A percentile compares a stretch with the other conserved stretches of the same genome.
phyloP scores from a whole-genome alignment of 495 filamentous ascomycete genomes.

The Hyaloscypha finlandica region DNA sequence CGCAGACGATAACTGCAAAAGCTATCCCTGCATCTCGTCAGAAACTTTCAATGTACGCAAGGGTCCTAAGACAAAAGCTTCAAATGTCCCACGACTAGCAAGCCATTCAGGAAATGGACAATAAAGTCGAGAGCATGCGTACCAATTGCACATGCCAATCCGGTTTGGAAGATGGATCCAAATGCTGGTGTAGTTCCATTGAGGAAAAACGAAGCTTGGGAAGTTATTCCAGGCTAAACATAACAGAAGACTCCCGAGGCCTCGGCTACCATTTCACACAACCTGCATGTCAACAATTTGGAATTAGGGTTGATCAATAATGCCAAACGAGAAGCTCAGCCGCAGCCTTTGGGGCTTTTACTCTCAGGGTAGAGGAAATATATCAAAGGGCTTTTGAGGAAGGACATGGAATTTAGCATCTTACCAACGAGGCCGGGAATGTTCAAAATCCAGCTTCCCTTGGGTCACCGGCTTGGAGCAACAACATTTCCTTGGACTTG shows the following conservation, averaged over 20 bases:
- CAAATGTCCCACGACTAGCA: not conserved
- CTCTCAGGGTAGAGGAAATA: not conserved
- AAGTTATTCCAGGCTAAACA: slow-evolving; percentile 51
- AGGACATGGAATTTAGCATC: not conserved
- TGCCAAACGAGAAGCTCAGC: too few relatives aligned
- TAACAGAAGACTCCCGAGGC: slow-evolving; percentile 55
- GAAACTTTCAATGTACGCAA: not conserved
- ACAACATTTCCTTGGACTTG: slow-evolving; percentile 50
- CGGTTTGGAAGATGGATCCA: slow-evolving; percentile 50
- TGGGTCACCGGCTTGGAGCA: slow-evolving; percentile 45
- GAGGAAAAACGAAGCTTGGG: slow-evolving; percentile 47
- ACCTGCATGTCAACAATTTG: slow-evolving; percentile 30
- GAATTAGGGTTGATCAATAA: slow-evolving; percentile 44
- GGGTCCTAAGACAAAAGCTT: too few relatives aligned
- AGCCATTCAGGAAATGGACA: not conserved
- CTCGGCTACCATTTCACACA: slow-evolving; percentile 38
- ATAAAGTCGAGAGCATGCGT: not conserved
- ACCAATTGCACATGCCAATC: slow-evolving; percentile 51
- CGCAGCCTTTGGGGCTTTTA: not conserved
- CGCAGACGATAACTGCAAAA: slow-evolving; percentile 56
- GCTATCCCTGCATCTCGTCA: slow-evolving; percentile 36
- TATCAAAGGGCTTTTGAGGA: not conserved
- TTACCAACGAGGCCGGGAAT: slow-evolving; percentile 43
- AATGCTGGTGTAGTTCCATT: slow-evolving; percentile 41
- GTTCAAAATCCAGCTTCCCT: slow-evolving; percentile 52